A percentile compares a stretch with the other conserved stretches of the same genome.
These are phyloP conservation scores for Clarireedia hainanense DNA, from an alignment of 2,329 filamentous ascomycete genomes.

Conservation along the genomic window DNA sequence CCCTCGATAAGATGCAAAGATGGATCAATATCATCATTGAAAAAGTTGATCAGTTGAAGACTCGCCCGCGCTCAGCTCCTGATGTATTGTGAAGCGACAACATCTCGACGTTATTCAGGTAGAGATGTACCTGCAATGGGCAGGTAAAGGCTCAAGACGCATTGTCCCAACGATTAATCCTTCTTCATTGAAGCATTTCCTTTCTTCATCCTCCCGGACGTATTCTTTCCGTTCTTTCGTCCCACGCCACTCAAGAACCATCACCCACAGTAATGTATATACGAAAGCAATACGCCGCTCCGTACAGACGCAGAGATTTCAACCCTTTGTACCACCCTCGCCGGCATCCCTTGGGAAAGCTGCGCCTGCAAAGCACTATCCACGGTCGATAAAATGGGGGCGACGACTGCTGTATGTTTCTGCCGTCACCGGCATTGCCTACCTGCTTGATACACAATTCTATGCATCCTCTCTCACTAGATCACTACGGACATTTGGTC, in stretches of 20 bases:
- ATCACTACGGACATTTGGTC: constrained; percentile 72
- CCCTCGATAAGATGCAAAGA: neutral
- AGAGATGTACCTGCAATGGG: constrained; percentile 26
- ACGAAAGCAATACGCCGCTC: constrained; percentile 14
- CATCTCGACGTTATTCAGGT: constrained; percentile 4
- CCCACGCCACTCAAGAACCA: no score
- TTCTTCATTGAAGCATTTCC: neutral
- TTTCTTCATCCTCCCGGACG: neutral
- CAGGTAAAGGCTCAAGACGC: constrained; percentile 17
- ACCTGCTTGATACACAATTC: constrained; percentile 61
- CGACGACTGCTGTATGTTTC: constrained; percentile 61
- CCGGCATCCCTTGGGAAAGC: constrained; percentile 72
- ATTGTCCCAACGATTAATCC: constrained; percentile 9
- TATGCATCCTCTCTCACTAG: constrained; percentile 75
- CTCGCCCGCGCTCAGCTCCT: neutral
- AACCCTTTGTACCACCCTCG: constrained; percentile 66
- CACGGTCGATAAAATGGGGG: constrained; percentile 64
- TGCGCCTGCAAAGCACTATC: constrained; percentile 61
- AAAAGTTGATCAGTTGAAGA: neutral
- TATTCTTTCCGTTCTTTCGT: no score
- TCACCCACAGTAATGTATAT: constrained; percentile 4
- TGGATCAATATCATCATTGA: neutral
- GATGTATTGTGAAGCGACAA: neutral
- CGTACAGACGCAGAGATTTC: constrained; percentile 39
- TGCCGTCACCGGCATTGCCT: constrained; percentile 51